phyloP scores from a whole-genome alignment of 257 asterid species.

The Solanum corneliomulleri region DNA sequence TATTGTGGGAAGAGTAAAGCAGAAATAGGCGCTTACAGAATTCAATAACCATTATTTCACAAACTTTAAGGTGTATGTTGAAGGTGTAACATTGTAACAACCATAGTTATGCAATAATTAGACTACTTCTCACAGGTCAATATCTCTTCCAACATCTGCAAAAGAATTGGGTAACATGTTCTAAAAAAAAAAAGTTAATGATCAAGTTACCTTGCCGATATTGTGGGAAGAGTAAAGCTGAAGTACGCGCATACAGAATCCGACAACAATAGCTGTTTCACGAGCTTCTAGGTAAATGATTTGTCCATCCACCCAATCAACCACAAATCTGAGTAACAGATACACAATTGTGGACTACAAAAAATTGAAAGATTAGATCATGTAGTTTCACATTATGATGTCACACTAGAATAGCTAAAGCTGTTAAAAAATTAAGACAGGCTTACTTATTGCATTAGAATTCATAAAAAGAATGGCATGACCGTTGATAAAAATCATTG shows the following conservation, averaged over 20 bases:
- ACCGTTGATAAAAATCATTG: neutral
- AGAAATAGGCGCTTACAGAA: slow-evolving; percentile 76
- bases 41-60: slow-evolving; percentile 77
- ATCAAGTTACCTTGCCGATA: slow-evolving; percentile 71
- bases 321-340: slow-evolving; percentile 82
- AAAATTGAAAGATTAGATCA: neutral
- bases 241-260: slow-evolving; percentile 81
- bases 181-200: neutral
- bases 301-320: slow-evolving; percentile 95
- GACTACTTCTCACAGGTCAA: neutral
- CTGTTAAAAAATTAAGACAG: neutral
- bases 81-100: neutral
- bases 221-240: slow-evolving; percentile 88
- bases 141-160: neutral
- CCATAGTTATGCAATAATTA: neutral
- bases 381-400: neutral
- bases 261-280: slow-evolving; percentile 79
- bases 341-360: slow-evolving; percentile 68
- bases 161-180: neutral
- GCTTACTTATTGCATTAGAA: neutral
- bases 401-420: neutral
- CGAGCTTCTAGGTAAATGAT: slow-evolving; percentile 81
- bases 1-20: slow-evolving; percentile 80
- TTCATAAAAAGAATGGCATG: neutral
- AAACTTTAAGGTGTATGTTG: neutral